Conservation (phyloP, 495 filamentous ascomycete genomes). For the Talaromyces stipitatus region DNA sequence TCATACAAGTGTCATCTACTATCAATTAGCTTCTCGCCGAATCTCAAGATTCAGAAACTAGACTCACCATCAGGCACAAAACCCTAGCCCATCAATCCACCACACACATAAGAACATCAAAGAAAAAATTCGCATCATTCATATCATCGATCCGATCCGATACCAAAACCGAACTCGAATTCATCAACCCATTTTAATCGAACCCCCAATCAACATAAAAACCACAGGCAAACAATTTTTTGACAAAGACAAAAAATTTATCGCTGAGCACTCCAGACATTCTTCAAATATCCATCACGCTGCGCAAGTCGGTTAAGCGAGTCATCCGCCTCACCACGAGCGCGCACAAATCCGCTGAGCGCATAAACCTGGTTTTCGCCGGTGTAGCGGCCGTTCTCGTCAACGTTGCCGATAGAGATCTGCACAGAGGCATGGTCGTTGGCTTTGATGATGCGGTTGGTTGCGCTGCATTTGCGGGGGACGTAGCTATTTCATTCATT, state of each 20-base stretch:
- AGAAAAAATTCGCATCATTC: slow-evolving; percentile 10
- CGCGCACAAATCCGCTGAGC: slow-evolving; percentile 93
- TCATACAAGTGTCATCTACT: neutral
- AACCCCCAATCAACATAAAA: slow-evolving; percentile 20
- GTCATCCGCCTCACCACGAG: slow-evolving; percentile 97
- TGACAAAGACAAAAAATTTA: slow-evolving; percentile 23
- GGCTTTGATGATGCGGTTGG: slow-evolving; percentile 98
- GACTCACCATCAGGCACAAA: slow-evolving; percentile 5
- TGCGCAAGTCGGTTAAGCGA: slow-evolving; percentile 90
- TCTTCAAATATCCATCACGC: slow-evolving; percentile 92
- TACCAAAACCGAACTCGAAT: slow-evolving; percentile 4
- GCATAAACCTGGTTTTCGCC: slow-evolving; percentile 97
- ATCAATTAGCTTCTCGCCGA: neutral
- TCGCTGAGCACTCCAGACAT: slow-evolving; percentile 84
- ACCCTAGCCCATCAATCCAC: slow-evolving; percentile 2
- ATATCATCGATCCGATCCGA: slow-evolving; percentile 15
- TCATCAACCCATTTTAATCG: neutral
- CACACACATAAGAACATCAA: neutral
- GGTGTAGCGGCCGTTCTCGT: slow-evolving; percentile 93
- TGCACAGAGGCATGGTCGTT: slow-evolving; percentile 95
- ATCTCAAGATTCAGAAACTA: slow-evolving; percentile 2
- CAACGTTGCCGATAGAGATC: slow-evolving; percentile 83
- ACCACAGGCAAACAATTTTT: slow-evolving; percentile 7
- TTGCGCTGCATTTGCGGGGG: slow-evolving; percentile 95
- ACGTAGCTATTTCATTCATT: slow-evolving; percentile 65